A percentile compares a stretch with the other conserved stretches of the same genome.
These are phyloP conservation scores for Cladosporium austrohemisphaericum DNA, from an alignment of 2,329 filamentous ascomycete genomes.

Conservation along the genomic window DNA sequence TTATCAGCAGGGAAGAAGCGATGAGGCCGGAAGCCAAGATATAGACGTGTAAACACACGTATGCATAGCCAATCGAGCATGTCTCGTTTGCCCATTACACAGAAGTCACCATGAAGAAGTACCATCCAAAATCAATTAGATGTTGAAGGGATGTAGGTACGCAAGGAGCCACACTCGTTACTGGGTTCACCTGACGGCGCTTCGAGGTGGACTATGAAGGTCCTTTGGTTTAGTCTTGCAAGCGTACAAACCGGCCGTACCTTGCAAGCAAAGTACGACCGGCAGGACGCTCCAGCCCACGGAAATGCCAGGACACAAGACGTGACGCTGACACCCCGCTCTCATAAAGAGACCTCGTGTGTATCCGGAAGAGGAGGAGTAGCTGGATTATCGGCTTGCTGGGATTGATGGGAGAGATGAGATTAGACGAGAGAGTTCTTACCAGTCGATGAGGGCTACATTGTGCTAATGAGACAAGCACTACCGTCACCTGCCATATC, in stretches of 20 bases:
- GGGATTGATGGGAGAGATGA: background rate
- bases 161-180: constrained; percentile 33
- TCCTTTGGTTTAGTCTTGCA: constrained; percentile 28
- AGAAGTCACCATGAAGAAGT: background rate
- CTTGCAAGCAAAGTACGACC: constrained; percentile 16
- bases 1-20: constrained; percentile 42
- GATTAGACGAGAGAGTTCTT: background rate
- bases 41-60: constrained; percentile 1
- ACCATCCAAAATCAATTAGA: background rate
- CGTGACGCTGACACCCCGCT: constrained; percentile 28
- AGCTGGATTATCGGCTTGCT: constrained; percentile 28
- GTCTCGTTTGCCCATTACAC: no score
- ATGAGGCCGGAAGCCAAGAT: constrained; percentile 21
- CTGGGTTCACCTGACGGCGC: constrained; percentile 17
- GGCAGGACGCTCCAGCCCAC: constrained; percentile 26
- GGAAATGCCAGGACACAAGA: constrained; percentile 28
- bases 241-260: constrained; percentile 13
- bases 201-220: constrained; percentile 33
- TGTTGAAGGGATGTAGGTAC: constrained; percentile 24
- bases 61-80: background rate
- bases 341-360: constrained; percentile 30
- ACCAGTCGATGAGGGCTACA: background rate
- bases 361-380: constrained; percentile 24
- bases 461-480: background rate
- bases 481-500: no score